Evolutionary conservation across 2,329 filamentous ascomycete genomes (phyloP), one percentile per base, ranked within the genome.

Genomic region (Elsinoe australis): DNA sequence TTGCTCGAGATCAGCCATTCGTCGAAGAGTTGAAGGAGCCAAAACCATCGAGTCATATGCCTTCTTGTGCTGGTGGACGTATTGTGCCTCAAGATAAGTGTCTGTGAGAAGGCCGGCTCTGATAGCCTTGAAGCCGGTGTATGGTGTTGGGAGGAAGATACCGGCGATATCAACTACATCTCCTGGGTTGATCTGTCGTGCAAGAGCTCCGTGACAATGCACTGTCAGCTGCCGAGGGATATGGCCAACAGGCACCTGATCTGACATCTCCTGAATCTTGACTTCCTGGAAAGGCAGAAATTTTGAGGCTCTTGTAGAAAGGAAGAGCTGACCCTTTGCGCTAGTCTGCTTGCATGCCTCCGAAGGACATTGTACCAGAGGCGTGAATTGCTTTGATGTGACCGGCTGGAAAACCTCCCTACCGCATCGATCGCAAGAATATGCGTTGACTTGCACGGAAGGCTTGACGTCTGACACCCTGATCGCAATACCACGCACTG

Each of bases 201-300:
- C 87, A 9, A 94, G 75, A 52, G 80, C 85, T 52, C 92, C 92
- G 61, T 94, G 84, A 66, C 88, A 95, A 59, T 94, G 79, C 17
- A 98, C 72, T 0, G 90, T 96, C 53, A 98, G 71, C 50, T 87
- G 87, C 51, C 92, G 80, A 24, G 92, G 92, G 58, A 98, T 98
- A 64, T 98, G 92, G 44, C 92, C 92, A 54, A 98, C 94, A 5
- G 92, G 92, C 0, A 98, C 92, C 66, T 98, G 92, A 64, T 98
- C 92, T n/a, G 92, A 88, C 80, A 96, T 87, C 64, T 98, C 92
- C 67, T 98, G 92, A 49, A 98, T 88, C 71, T 96, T 96, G 67
- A 96, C 81, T 67, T 98, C 92, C 67, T 98, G 92, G 72, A 98
- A 98, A 3, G 92, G 88, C 60, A 95, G 71, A 62, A 96, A 98